A percentile compares a stretch with the other conserved stretches of the same genome.
These are phyloP conservation scores for Dipteronia dyeriana DNA, from an alignment of 345 rosid species.

Conservation along the genomic window DNA sequence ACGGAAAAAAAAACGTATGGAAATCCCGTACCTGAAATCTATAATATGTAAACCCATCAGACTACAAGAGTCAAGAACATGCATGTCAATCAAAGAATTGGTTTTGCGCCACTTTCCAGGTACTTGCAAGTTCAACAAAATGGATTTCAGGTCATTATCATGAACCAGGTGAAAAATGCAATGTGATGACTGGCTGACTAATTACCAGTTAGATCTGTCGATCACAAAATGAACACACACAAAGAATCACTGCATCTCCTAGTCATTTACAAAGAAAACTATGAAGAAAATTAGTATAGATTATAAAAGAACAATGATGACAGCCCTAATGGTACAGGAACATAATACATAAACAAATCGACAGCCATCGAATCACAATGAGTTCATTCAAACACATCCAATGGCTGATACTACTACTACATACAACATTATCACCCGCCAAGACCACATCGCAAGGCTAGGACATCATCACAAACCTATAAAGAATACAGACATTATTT, in stretches of 20 bases:
- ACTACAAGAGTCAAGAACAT: background rate
- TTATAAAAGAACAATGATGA: background rate
- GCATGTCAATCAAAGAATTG: background rate
- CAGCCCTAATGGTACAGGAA: conserved; percentile 3
- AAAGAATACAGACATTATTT: conserved; percentile 12
- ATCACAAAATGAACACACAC: background rate
- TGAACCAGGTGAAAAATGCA: background rate
- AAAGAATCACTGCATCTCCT: conserved; percentile 2
- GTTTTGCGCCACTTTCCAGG: background rate
- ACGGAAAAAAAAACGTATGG: too few species aligned
- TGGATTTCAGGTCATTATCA: background rate
- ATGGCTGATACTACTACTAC: background rate
- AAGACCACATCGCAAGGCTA: background rate
- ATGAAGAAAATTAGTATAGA: background rate
- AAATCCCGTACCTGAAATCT: too few species aligned
- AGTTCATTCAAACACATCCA: background rate
- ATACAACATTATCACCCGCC: background rate
- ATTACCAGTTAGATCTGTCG: too few species aligned
- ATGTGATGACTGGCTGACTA: background rate
- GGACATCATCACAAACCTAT: background rate
- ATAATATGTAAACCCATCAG: too few species aligned
- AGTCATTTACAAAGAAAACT: background rate
- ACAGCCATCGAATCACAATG: background rate
- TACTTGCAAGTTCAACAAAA: background rate
- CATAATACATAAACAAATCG: background rate